Evolutionary conservation across 2,329 filamentous ascomycete genomes (phyloP), one percentile per base, ranked within the genome.

Genomic region (Lomentospora prolificans): DNA sequence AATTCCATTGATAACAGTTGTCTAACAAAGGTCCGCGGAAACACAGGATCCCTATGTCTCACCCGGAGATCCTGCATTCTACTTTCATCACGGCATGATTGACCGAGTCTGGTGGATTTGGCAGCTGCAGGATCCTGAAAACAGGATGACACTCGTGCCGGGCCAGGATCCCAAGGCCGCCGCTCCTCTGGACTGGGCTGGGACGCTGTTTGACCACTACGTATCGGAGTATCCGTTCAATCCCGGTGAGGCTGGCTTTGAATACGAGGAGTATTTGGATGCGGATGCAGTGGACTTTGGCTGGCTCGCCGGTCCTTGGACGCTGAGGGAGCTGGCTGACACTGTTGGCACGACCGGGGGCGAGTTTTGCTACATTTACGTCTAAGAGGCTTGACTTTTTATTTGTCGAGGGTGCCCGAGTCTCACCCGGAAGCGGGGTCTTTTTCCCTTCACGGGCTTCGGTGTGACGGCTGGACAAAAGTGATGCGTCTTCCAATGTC

Each of bases 61-160:
- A 4, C 72, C 71, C 4, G 70, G 66, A 5, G 69, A 70, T 36
- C 69, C 68, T 27, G 64, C 57, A 3, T 71, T 70, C 55, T 71
- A 64, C 54, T 55, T 70, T 0, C 67, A 68, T 27, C 67, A 71
- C 57, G 57, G 59, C 12, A 66, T 66, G 61, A 57, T 68, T 3
- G 61, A 63, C 58, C 63, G 57, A 2, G 14, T 59, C 1, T 60
- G 55, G 51, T 60, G 57, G 59, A 55, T 60, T 10, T 59, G 56
- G 57, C 64, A 65, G 56, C 28, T 56, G 33, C 55, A 56, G 19
- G 55, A 56, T n/a, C 55, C 39, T 9, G 55, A 52, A 22, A 46
- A 9, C 24, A 48, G 50, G n/a, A 19, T 53, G 17, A 30, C 46
- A 17, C 3, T 22, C 39, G 25, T 50, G 12, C 28, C 55, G 31